Percentiles rank a stretch among this genome's conserved stretches.
Conservation (phyloP, 2,329 filamentous ascomycete species). For the Trichoderma oligosporum region DNA sequence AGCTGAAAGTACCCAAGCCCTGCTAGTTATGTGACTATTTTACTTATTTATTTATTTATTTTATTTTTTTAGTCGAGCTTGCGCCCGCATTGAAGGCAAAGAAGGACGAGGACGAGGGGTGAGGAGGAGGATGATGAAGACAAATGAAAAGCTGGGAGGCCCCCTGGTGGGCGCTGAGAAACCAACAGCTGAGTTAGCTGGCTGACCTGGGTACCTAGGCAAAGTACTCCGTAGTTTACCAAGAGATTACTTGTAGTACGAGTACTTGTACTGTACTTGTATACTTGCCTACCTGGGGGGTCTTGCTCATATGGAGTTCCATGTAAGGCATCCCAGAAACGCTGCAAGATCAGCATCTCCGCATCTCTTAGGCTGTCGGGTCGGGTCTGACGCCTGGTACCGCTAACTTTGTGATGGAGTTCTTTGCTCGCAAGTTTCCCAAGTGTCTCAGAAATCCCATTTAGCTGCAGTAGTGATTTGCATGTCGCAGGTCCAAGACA, state of each 20-base stretch:
- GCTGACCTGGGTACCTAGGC: too few species aligned
- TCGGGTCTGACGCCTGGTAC: background rate
- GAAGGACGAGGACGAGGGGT: background rate
- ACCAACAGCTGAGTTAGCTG: too few species aligned
- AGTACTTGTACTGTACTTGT: background rate
- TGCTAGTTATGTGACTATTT: too few species aligned
- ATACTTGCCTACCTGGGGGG: background rate
- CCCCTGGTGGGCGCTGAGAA: too few species aligned
- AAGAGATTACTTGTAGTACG: too few species aligned
- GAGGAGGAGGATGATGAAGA: background rate
- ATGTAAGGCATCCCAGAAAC: background rate
- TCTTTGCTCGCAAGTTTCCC: too few species aligned
- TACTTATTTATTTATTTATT: too few species aligned
- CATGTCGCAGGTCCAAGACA: conserved; percentile 4
- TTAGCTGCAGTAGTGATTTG: conserved; percentile 21
- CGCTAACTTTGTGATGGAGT: too few species aligned
- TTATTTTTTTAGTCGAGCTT: too few species aligned
- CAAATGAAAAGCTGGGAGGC: background rate
- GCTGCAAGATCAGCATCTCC: conserved; percentile 11
- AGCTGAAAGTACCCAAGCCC: too few species aligned
- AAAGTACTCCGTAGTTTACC: too few species aligned
- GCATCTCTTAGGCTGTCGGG: background rate
- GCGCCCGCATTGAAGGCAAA: background rate
- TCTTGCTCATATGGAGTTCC: background rate
- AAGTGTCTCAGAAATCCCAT: conserved; percentile 1